phyloP scores from a whole-genome alignment of 352 stramenopile genomes.

The Globisporangium splendens region DNA sequence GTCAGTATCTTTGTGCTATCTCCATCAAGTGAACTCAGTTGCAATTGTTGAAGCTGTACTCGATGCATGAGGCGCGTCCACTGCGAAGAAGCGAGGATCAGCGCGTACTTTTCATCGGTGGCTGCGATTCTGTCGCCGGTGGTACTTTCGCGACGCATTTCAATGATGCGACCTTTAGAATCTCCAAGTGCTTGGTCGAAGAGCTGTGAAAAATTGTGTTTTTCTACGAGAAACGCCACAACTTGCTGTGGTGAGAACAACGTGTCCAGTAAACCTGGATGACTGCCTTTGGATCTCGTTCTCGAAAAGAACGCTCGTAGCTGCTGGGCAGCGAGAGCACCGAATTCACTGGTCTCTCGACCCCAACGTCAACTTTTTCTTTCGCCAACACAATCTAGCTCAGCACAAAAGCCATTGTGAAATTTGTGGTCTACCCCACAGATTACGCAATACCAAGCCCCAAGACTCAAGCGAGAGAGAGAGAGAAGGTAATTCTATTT shows the following conservation, averaged over 20 bases:
- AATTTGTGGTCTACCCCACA: too few relatives aligned
- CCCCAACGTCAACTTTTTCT: not conserved
- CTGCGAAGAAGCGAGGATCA: not conserved
- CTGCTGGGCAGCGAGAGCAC: not conserved
- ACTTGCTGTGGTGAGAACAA: not conserved
- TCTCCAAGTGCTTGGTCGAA: not conserved
- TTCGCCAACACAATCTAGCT: not conserved
- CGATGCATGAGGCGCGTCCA: conserved; percentile 1
- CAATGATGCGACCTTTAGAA: not conserved
- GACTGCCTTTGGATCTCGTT: not conserved
- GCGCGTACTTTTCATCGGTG: not conserved
- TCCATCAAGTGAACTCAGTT: not conserved
- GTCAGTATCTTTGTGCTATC: not conserved
- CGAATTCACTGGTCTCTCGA: not conserved
- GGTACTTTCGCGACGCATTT: not conserved
- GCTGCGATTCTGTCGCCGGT: not conserved
- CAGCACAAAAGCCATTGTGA: too few relatives aligned
- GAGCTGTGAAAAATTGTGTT: conserved; percentile 2
- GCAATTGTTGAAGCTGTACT: not conserved
- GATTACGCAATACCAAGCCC: too few relatives aligned
- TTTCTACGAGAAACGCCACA: conserved; percentile 7
- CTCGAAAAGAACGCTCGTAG: not conserved
- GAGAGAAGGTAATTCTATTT: too few relatives aligned
- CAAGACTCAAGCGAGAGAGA: too few relatives aligned
- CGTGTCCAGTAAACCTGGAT: not conserved